A percentile compares a stretch with the other conserved stretches of the same genome.
These are phyloP conservation scores for Otatea glauca DNA, from an alignment of 176 grass and related monocot species.

Conservation along the genomic window DNA sequence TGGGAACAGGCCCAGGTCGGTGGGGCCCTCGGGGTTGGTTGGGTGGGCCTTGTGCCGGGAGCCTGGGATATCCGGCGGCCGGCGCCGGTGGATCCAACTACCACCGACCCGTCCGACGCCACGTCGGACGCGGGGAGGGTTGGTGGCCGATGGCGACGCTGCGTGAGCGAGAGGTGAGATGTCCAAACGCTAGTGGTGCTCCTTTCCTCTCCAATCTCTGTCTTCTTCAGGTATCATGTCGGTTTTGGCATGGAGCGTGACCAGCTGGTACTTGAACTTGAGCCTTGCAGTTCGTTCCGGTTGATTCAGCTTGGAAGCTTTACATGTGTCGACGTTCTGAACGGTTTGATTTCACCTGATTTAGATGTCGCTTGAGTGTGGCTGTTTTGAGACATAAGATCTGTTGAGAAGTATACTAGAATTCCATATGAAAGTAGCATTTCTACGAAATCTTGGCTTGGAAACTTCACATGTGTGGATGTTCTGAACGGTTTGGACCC, in stretches of 20 bases:
- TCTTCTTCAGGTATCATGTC: background rate
- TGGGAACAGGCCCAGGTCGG: background rate
- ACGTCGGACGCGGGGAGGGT: slow-evolving; percentile 39
- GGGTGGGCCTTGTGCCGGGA: background rate
- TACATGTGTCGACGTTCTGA: background rate
- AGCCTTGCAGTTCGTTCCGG: background rate
- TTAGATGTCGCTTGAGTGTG: too few relatives aligned
- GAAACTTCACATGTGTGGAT: too few relatives aligned
- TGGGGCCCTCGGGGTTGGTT: slow-evolving; percentile 4
- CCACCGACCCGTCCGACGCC: slow-evolving; percentile 43
- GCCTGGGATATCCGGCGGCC: background rate
- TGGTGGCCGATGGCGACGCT: slow-evolving; percentile 51
- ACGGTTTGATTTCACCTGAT: background rate
- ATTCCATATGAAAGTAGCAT: too few relatives aligned
- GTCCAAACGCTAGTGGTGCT: background rate
- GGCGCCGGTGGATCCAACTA: slow-evolving; percentile 45
- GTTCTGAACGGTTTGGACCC: too few relatives aligned
- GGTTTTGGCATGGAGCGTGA: background rate
- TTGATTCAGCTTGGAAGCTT: background rate
- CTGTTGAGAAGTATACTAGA: too few relatives aligned
- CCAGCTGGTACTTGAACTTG: background rate
- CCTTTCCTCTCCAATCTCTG: too few relatives aligned
- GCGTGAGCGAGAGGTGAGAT: background rate
- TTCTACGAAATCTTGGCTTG: too few relatives aligned
- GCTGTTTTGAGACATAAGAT: too few relatives aligned